These are phyloP conservation scores for Drechmeria coniospora DNA, from an alignment of 2,329 filamentous ascomycete genomes.

Conservation along the genomic window DNA sequence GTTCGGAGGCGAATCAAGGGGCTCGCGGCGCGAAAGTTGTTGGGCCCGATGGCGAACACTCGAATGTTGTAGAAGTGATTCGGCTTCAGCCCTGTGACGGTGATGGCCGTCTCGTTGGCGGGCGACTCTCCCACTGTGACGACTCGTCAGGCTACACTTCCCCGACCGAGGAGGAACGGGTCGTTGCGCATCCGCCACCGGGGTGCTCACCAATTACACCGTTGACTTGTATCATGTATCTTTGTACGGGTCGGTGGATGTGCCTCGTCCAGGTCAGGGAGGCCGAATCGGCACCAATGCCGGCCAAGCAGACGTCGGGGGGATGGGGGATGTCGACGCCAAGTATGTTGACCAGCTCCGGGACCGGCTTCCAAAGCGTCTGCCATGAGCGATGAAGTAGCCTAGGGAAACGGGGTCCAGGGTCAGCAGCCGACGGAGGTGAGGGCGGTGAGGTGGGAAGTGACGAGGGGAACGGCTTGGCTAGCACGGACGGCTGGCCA, in stretches of 20 bases:
- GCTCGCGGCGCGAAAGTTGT: constrained; percentile 86
- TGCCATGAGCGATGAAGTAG: constrained; percentile 74
- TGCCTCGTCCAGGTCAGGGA: constrained; percentile 83
- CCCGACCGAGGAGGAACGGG: too few relatives aligned
- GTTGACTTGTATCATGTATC: constrained; percentile 87
- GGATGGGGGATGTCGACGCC: constrained; percentile 86
- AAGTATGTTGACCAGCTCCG: constrained; percentile 77
- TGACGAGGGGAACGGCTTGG: too few relatives aligned
- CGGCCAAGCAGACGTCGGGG: constrained; percentile 79
- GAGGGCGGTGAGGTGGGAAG: not conserved
- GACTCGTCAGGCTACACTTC: not conserved
- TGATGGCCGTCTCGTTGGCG: constrained; percentile 44
- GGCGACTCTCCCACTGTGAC: constrained; percentile 63
- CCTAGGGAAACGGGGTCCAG: constrained; percentile 29
- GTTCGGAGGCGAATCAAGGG: constrained; percentile 73
- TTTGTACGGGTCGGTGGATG: constrained; percentile 53
- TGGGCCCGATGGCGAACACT: constrained; percentile 78
- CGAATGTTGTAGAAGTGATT: constrained; percentile 86
- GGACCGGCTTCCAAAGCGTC: constrained; percentile 79
- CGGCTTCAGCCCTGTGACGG: constrained; percentile 74
- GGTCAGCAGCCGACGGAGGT: constrained; percentile 5
- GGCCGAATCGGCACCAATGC: constrained; percentile 74
- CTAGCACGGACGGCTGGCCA: too few relatives aligned
- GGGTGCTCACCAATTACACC: constrained; percentile 66
- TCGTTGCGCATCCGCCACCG: not conserved